Conservation (phyloP, 2,329 filamentous ascomycete species). For the Colletotrichum sp. region DNA sequence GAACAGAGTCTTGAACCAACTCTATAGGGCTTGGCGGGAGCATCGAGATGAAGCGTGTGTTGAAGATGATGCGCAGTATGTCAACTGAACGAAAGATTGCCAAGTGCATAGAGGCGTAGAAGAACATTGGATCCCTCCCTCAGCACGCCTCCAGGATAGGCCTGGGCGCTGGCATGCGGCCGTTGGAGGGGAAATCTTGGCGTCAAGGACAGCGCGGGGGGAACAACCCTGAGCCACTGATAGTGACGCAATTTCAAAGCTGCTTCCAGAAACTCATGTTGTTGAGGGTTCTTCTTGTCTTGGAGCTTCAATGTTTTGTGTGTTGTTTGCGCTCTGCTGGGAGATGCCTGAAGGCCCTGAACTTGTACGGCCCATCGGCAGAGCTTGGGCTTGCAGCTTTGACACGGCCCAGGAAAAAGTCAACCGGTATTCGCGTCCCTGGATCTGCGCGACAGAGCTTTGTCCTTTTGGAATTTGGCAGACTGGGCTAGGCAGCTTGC, state of each 20-base stretch:
- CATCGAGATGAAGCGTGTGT: neutral
- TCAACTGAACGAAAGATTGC: neutral
- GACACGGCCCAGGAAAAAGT: neutral
- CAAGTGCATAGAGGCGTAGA: no score
- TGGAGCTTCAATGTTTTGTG: neutral
- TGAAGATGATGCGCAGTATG: neutral
- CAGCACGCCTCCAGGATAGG: neutral
- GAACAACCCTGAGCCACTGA: neutral
- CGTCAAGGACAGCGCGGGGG: neutral
- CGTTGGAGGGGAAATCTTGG: neutral
- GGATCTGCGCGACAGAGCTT: neutral
- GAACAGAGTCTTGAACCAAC: neutral
- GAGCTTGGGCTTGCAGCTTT: slow-evolving; percentile 1
- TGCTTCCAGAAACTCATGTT: neutral
- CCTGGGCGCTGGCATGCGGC: neutral
- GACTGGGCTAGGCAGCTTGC: neutral
- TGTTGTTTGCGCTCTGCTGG: neutral
- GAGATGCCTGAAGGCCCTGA: neutral
- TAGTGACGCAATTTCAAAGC: neutral
- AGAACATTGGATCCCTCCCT: neutral
- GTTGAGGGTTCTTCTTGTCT: neutral
- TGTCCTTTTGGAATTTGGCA: neutral
- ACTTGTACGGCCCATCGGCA: neutral
- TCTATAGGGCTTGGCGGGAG: neutral
- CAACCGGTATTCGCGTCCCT: neutral